Conservation (phyloP, 768 basidiomycete species). For the Porphyrellus cyaneotinctus region DNA sequence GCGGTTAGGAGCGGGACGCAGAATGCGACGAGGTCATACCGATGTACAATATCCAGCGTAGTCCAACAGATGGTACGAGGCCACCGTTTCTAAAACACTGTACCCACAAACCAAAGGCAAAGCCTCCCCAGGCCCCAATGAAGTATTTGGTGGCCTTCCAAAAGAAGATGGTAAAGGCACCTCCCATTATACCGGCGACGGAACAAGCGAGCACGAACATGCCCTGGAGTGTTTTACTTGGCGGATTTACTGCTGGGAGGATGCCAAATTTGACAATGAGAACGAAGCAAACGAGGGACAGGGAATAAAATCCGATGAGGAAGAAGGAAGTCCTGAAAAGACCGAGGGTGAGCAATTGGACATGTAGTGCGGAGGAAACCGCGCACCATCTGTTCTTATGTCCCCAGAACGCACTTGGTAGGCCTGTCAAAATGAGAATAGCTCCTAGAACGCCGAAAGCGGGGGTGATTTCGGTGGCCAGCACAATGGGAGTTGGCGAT, state of each 20-base stretch:
- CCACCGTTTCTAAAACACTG: conserved; percentile 84
- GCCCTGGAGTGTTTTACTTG: conserved; percentile 73
- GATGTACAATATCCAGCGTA: conserved; percentile 88
- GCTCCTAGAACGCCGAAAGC: conserved; percentile 88
- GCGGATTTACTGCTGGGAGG: conserved; percentile 77
- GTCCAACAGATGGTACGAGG: conserved; percentile 68
- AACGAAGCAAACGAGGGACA: conserved; percentile 80
- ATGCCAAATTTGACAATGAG: conserved; percentile 89
- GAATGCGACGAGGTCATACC: conserved; percentile 42
- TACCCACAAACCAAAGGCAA: conserved; percentile 82
- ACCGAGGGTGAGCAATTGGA: conserved; percentile 7
- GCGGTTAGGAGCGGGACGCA: conserved; percentile 13
- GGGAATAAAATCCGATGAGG: conserved; percentile 85
- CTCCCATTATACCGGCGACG: conserved; percentile 80
- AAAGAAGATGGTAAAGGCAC: conserved; percentile 86
- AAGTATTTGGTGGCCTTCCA: conserved; percentile 87
- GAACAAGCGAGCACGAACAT: conserved; percentile 83
- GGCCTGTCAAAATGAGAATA: conserved; percentile 82
- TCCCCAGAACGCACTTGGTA: conserved; percentile 87
- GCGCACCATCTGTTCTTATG: conserved; percentile 93
- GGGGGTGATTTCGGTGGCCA: conserved; percentile 72
- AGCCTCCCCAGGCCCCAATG: conserved; percentile 60
- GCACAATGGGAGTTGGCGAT: conserved; percentile 34
- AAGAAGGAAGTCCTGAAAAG: conserved; percentile 86
- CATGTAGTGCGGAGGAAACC: not conserved